Conservation (phyloP, 805 yeast genomes). For the Wickerhamiella brachini region DNA sequence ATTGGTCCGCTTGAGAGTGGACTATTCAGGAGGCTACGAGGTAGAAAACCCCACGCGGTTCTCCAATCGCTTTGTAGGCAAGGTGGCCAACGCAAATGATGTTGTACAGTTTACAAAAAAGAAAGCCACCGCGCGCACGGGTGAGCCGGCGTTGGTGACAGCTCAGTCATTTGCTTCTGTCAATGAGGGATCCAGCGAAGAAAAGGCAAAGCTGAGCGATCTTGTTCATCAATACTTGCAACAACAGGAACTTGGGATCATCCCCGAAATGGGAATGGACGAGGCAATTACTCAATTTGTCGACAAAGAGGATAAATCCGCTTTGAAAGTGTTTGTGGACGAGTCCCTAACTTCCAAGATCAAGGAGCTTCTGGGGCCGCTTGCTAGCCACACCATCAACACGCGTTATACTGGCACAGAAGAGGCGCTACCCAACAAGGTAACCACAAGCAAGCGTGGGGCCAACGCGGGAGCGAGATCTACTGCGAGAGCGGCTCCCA, state of each 20-base stretch:
- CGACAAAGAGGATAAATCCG: constrained; percentile 68
- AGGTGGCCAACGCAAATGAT: constrained; percentile 82
- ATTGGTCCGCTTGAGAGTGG: constrained; percentile 66
- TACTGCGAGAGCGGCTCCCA: background rate
- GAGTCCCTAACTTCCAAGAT: constrained; percentile 20
- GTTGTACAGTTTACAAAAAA: constrained; percentile 53
- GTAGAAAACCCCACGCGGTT: constrained; percentile 84
- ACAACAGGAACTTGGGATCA: constrained; percentile 47
- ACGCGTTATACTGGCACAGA: background rate
- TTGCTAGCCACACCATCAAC: background rate
- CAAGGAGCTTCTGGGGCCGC: constrained; percentile 5
- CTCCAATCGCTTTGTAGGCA: constrained; percentile 79
- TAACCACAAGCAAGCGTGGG: background rate
- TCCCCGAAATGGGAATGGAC: constrained; percentile 65
- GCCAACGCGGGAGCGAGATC: background rate
- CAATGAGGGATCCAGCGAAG: constrained; percentile 14
- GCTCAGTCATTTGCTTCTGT: background rate
- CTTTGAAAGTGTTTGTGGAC: constrained; percentile 36
- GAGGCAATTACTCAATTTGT: constrained; percentile 60
- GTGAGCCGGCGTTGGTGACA: background rate
- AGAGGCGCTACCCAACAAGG: background rate
- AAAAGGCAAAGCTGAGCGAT: constrained; percentile 41
- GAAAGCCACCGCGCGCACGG: constrained; percentile 19
- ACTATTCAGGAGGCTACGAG: constrained; percentile 80
- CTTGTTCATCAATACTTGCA: constrained; percentile 50